These are phyloP conservation scores for Fraxinus sp. DNA, from an alignment of 305 asterid species.

Conservation along the genomic window DNA sequence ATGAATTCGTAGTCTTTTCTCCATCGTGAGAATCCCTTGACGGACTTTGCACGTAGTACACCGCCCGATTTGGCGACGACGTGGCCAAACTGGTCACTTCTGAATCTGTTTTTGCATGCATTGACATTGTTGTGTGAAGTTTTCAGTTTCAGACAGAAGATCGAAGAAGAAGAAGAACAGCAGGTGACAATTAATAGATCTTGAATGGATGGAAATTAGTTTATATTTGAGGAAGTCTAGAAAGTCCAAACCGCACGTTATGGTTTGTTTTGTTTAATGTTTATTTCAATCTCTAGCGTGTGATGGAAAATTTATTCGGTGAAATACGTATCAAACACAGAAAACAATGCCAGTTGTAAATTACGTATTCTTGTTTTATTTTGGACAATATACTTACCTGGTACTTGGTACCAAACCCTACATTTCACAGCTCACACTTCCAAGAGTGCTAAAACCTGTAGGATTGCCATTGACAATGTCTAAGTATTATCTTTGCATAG, in stretches of 20 bases:
- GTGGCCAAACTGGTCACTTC: conserved; percentile 82
- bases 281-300: conserved; percentile 24
- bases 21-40: conserved; percentile 95
- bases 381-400: not conserved
- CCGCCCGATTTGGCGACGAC: conserved; percentile 78
- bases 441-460: not conserved
- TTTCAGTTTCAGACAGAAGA: conserved; percentile 1
- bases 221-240: conserved; percentile 10
- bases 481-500: not conserved
- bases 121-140: conserved; percentile 37
- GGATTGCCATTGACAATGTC: not conserved
- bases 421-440: not conserved
- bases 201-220: conserved; percentile 4
- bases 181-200: conserved; percentile 1
- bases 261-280: conserved; percentile 37
- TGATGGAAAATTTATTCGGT: conserved; percentile 40
- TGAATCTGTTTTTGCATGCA: conserved; percentile 80
- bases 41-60: conserved; percentile 89
- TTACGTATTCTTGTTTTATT: not conserved
- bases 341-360: conserved; percentile 37
- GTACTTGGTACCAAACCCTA: not conserved
- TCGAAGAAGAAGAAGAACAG: not conserved
- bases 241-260: conserved; percentile 43
- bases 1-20: conserved; percentile 83
- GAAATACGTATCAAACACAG: conserved; percentile 2